phyloP scores from a whole-genome alignment of 2,329 filamentous ascomycete species.

The Cercospora berteroae region DNA sequence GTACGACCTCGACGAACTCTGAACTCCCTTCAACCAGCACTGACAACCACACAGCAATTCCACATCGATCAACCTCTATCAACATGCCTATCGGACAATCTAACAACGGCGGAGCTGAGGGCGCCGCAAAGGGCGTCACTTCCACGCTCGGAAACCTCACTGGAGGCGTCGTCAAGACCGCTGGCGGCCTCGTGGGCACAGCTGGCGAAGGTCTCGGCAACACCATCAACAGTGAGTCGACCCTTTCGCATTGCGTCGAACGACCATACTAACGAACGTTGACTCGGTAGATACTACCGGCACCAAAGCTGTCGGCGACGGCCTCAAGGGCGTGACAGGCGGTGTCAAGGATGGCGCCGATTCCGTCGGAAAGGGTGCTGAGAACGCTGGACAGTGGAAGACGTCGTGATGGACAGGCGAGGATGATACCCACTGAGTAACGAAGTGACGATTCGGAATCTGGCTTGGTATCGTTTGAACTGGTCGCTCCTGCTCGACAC shows the following conservation, averaged over 20 bases:
- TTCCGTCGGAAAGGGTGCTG: conserved; percentile 46
- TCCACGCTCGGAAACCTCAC: conserved; percentile 51
- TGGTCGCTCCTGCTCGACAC: neutral
- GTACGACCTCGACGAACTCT: neutral
- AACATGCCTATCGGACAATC: conserved; percentile 16
- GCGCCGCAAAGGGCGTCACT: conserved; percentile 36
- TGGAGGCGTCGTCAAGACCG: conserved; percentile 54
- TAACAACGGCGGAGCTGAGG: conserved; percentile 28
- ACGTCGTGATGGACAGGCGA: conserved; percentile 23
- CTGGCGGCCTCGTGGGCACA: conserved; percentile 53
- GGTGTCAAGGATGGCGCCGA: conserved; percentile 47
- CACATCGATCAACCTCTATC: conserved; percentile 7
- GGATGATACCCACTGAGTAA: neutral
- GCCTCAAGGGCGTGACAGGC: conserved; percentile 43
- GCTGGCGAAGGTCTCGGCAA: conserved; percentile 47
- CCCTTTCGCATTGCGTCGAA: neutral
- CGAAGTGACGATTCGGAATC: neutral
- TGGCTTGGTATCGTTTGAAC: neutral
- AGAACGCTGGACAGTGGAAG: conserved; percentile 50
- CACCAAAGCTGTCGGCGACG: conserved; percentile 45
- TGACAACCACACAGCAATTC: conserved; percentile 11
- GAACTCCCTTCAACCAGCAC: conserved; percentile 7
- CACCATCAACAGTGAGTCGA: conserved; percentile 42
- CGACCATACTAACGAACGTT: neutral
- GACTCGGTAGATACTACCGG: conserved; percentile 40